These are phyloP conservation scores for Camptophora hylomeconis DNA, from an alignment of 2,329 filamentous ascomycete genomes.

Conservation along the genomic window DNA sequence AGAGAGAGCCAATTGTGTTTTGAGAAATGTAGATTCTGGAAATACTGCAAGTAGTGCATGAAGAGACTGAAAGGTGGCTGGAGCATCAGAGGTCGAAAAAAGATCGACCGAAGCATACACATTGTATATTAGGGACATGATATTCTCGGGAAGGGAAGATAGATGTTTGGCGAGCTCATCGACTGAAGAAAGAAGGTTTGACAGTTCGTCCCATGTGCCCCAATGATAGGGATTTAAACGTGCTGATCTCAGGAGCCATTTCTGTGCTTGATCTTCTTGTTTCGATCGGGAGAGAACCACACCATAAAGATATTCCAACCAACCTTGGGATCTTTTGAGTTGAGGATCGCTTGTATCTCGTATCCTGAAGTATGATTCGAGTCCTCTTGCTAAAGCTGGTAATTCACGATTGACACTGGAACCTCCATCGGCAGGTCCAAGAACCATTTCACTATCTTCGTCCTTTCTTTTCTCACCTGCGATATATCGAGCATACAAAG, in stretches of 20 bases:
- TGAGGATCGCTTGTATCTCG: slow-evolving; percentile 24
- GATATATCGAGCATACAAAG: slow-evolving; percentile 83
- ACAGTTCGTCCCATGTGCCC: slow-evolving; percentile 92
- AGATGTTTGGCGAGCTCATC: slow-evolving; percentile 55
- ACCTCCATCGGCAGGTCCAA: slow-evolving; percentile 82
- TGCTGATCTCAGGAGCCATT: slow-evolving; percentile 78
- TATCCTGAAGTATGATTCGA: slow-evolving; percentile 70
- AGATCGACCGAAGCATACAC: slow-evolving; percentile 83
- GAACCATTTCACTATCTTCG: slow-evolving; percentile 93
- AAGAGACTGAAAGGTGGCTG: slow-evolving; percentile 11
- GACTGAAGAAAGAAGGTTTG: slow-evolving; percentile 60
- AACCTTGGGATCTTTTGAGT: slow-evolving; percentile 50
- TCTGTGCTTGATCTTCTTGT: slow-evolving; percentile 71
- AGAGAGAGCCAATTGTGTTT: slow-evolving; percentile 77
- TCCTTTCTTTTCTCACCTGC: slow-evolving; percentile 92
- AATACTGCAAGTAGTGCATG: slow-evolving; percentile 68
- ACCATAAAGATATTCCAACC: slow-evolving; percentile 74
- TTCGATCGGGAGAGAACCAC: slow-evolving; percentile 83
- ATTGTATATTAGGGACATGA: slow-evolving; percentile 90
- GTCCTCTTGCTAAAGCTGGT: slow-evolving; percentile 55
- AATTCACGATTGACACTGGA: slow-evolving; percentile 77
- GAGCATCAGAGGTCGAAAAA: slow-evolving; percentile 55
- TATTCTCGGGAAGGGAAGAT: slow-evolving; percentile 59
- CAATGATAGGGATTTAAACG: slow-evolving; percentile 90
- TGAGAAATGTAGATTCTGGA: slow-evolving; percentile 73